Conservation (phyloP, 495 filamentous ascomycete species). For the Aspergillus funiculosus region DNA sequence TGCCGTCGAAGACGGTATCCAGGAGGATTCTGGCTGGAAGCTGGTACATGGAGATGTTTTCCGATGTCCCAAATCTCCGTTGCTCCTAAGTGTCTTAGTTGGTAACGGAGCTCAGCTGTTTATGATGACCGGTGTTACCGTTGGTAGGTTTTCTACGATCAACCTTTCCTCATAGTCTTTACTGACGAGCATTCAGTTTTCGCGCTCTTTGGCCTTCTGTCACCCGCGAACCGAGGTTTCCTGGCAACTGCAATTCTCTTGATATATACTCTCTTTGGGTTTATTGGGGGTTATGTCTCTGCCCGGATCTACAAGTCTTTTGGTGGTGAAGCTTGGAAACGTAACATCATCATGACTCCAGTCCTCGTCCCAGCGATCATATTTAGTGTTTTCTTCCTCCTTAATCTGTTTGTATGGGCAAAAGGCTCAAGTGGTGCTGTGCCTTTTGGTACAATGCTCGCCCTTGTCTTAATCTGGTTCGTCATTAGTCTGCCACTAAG, state of each 20-base stretch:
- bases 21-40: slow-evolving; percentile 98
- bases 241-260: slow-evolving; percentile 86
- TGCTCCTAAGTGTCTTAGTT: slow-evolving; percentile 80
- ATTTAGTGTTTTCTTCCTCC: slow-evolving; percentile 83
- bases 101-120: slow-evolving; percentile 95
- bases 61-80: slow-evolving; percentile 72
- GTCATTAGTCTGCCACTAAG: slow-evolving; percentile 89
- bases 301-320: slow-evolving; percentile 87
- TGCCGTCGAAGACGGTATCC: slow-evolving; percentile 82
- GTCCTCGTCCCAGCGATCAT: slow-evolving; percentile 80
- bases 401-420: slow-evolving; percentile 94
- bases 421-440: slow-evolving; percentile 87
- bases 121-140: slow-evolving; percentile 93
- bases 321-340: slow-evolving; percentile 87
- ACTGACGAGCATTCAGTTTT: slow-evolving; percentile 48
- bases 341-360: slow-evolving; percentile 84
- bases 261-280: slow-evolving; percentile 87
- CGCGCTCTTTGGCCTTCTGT: slow-evolving; percentile 88
- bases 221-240: slow-evolving; percentile 88
- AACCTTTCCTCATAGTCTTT: not conserved
- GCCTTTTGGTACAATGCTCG: slow-evolving; percentile 93
- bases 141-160: slow-evolving; percentile 38
- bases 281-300: slow-evolving; percentile 88
- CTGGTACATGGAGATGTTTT: slow-evolving; percentile 97
- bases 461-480: slow-evolving; percentile 92